Percentiles rank a stretch among this genome's conserved stretches.
phyloP scores from a whole-genome alignment of 352 stramenopile genomes.

The Globisporangium parvum region DNA sequence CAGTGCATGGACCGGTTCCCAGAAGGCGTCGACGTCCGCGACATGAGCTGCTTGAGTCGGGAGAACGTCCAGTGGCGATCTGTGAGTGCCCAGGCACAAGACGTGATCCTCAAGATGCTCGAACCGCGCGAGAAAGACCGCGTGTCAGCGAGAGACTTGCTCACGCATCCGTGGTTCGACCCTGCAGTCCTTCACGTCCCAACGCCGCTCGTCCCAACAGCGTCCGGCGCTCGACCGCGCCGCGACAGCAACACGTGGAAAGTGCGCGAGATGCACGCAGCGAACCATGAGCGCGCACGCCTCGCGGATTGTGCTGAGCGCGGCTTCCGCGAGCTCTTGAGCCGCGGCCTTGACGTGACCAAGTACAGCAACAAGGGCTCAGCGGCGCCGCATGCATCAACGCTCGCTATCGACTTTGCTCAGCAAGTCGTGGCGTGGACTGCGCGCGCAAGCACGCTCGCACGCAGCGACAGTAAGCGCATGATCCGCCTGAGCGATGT shows the following conservation, averaged over 20 bases:
- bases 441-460: constrained; percentile 18
- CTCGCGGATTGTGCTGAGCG: constrained; percentile 45
- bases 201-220: neutral
- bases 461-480: constrained; percentile 5
- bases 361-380: constrained; percentile 49
- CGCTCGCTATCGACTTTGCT: constrained; percentile 51
- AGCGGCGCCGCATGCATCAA: constrained; percentile 35
- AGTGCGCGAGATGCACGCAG: constrained; percentile 10
- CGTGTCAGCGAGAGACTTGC: constrained; percentile 54
- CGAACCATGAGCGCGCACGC: constrained; percentile 23
- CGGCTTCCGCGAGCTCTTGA: constrained; percentile 65
- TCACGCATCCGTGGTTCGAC: constrained; percentile 63
- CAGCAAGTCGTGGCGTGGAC: constrained; percentile 54
- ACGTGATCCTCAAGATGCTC: constrained; percentile 61
- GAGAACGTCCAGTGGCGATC: constrained; percentile 54
- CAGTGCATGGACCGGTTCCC: constrained; percentile 61
- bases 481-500: constrained; percentile 46
- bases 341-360: constrained; percentile 49
- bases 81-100: constrained; percentile 49
- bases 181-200: neutral
- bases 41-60: constrained; percentile 71
- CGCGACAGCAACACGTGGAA: constrained; percentile 12
- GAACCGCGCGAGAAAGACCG: constrained; percentile 37
- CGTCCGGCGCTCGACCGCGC: neutral
- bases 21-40: constrained; percentile 53